Conservation (phyloP, 768 basidiomycete species). For the Serendipita sp. region DNA sequence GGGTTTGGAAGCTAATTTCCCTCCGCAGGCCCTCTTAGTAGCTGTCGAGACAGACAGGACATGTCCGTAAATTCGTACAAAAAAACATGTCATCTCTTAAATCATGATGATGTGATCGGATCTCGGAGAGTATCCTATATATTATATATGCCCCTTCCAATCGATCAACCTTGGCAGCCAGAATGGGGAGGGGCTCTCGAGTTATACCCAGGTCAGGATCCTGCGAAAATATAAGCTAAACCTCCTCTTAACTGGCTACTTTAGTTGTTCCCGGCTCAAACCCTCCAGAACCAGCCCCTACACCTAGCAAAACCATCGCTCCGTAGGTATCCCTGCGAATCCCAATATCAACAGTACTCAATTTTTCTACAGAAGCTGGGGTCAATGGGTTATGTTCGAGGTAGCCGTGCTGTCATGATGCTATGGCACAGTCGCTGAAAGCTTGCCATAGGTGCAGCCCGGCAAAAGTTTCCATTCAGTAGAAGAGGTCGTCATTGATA, state of each 20-base stretch:
- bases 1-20: background rate
- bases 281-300: slow-evolving; percentile 43
- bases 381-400: slow-evolving; percentile 34
- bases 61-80: slow-evolving; percentile 90
- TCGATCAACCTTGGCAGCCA: slow-evolving; percentile 60
- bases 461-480: slow-evolving; percentile 93
- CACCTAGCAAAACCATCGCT: slow-evolving; percentile 50
- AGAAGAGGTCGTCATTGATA: slow-evolving; percentile 81
- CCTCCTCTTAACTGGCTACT: background rate
- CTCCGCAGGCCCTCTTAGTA: background rate
- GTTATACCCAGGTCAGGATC: slow-evolving; percentile 51
- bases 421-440: slow-evolving; percentile 20
- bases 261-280: background rate
- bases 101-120: slow-evolving; percentile 94
- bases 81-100: slow-evolving; percentile 82
- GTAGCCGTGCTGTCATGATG: background rate
- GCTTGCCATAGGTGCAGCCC: slow-evolving; percentile 61
- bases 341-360: background rate
- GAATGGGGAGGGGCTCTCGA: slow-evolving; percentile 92
- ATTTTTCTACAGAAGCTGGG: background rate
- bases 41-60: slow-evolving; percentile 67
- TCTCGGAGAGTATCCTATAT: slow-evolving; percentile 87
- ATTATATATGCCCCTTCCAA: slow-evolving; percentile 80
- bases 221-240: background rate
- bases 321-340: slow-evolving; percentile 22